Base-by-base conservation (phyloP, 2,329 filamentous ascomycete species). In the Botrytis elliptica region DNA sequence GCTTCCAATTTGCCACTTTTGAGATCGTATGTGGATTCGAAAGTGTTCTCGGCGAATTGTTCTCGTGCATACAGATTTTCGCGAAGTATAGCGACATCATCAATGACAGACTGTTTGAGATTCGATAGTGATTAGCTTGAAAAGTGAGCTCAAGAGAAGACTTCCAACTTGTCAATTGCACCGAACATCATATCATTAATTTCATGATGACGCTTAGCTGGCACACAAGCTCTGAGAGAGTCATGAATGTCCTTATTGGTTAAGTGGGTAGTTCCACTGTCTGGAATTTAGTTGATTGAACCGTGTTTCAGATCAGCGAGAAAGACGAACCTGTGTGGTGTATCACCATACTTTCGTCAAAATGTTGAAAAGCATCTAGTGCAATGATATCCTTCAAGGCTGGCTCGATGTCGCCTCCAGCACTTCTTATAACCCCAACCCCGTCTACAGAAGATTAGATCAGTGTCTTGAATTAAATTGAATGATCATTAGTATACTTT, bases 131-230 rank as follows among this genome's bases (percentile, higher is more conserved):
- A 44, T 57, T 20, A 59, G 70, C n/a, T 29, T n/a, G 60, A 20
- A 29, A 20, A 29, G 42, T 36, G 29, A 16, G 3, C 2, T 3
- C 4, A 8, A n/a, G 8, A 9, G 6, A 18, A 42, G 55, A 67
- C 25, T 44, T 44, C n/a, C 70, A 75, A 81, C 78, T 80, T 74
- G 25, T 70, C 72, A 59, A 80, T 77, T 33, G 77, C 77, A 25
- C 79, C 77, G 70, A 81, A 80, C 3, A 33, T 42, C 72, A 77
- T 77, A 4, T 36, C 64, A 16, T 80, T 78, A 62, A 81, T 77
- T 29, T 77, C 74, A 25, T 72, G 36, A 29, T 74, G 66, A 14
- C 67, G n/a, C 10, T 72, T 42, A 3, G 72, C 74, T 25, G 78
- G 75, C 4, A 76, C 66, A n/a, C 75, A 59, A 36, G 75, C 73